Base-by-base conservation (phyloP, 2,329 filamentous ascomycete species). In the Chaetomium sp. region DNA sequence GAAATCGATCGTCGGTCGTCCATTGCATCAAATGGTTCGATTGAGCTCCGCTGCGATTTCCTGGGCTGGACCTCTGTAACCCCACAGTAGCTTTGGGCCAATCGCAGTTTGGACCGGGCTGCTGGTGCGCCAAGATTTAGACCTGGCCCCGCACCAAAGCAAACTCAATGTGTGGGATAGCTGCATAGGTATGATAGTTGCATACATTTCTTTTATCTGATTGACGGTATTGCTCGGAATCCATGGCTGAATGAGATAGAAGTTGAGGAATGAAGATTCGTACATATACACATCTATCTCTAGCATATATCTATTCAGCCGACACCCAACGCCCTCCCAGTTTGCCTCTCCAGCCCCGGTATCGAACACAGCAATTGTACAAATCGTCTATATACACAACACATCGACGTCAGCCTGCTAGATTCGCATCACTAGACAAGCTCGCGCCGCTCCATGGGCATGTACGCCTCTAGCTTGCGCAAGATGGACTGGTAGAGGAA, bases 401-500 rank as follows among this genome's bases (percentile, higher is more conserved):
- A 65, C 60, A 63, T 58, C 50, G 33, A 31, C 53, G 47, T 42
- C 5, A 35, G 55, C 60, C 23, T 23, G 42, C 55, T 25, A 27
- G 35, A 57, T 57, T 19, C 23, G 2, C 42, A 42, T 49, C 49
- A 38, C 58, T 65, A 69, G 31, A 56, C 67, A 21, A 72, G 64
- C 55, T 72, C 70, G 7, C 62, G 63, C 51, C 69, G 68, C 66
- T 78, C 76, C 42, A 70, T 21, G 12, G 79, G 79, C 65, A 79
- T 69, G 74, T 79, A 79, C 49, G 77, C 70, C 63, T 93, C 90
- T 70, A 98, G 84, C 77, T 89, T 87, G 72, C 90, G 88, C 74
- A 98, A 79, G 63, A 98, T 81, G 66, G 89, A 90, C 79, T 98
- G 94, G 77, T 98, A 98, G 76, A 97, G 82, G 71, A 98, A 93